Base-by-base conservation (phyloP, 2,329 filamentous ascomycete species). In the Apiospora phragmitis region DNA sequence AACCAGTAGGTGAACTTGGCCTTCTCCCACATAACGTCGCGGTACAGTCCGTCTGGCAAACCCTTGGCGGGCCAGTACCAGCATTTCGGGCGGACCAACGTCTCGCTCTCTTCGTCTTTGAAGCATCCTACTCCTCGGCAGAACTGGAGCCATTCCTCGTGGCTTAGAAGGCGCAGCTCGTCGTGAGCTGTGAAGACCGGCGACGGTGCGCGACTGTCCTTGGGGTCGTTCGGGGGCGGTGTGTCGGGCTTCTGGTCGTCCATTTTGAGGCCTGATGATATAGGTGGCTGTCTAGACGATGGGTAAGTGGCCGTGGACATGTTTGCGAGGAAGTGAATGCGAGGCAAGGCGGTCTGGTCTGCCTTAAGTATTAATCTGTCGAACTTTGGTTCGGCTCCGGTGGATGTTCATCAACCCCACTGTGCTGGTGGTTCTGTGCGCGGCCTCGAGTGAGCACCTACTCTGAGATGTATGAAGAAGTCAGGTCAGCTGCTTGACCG, bases 11-110 rank as follows among this genome's bases (percentile, higher is more conserved):
- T 81, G 73, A 82, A 85, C 71, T 84, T 83, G 70, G 81, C 80
- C 42, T 85, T 84, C 70, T 85, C 79, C 47, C 74, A 75, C 29
- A 87, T 80, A 16, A 86, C 80, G 70, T 87, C 86, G 68, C 80
- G 81, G 74, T 88, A 88, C 4, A 88, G 79, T 0, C 86, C 86
- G 16, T 79, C 80, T 7, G 83, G 82, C 74, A 88, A 82, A 12
- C 86, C 85, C 49, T 79, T 79, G 0, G 85, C 81, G 0, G 86
- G 85, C 83, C 84, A 88, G 73, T 80, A 78, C 74, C 79, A 81
- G 70, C 77, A 80, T 4, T 77, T 82, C 0, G 84, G 83, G 67
- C 85, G 83, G 38, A 84, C 76, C 3, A 85, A 78, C 21, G 76
- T 75, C 49, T 83, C 79, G 12, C 81, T 78, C 72, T 87, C 86